Conservation (phyloP, 192 early-diverging fungal species). For the Backusella circina region DNA sequence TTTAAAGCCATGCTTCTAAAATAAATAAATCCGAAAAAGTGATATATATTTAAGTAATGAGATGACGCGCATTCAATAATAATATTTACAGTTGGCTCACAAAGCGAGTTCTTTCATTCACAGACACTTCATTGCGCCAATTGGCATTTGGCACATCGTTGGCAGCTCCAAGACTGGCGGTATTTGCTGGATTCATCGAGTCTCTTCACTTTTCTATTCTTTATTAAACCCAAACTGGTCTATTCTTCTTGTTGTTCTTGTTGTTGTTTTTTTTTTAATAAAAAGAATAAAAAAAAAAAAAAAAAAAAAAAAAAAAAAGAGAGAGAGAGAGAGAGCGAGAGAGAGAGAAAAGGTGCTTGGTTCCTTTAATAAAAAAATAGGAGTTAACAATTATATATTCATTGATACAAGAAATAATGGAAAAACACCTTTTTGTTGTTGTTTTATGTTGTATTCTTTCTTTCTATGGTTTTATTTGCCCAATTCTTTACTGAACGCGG, state of each 20-base stretch:
- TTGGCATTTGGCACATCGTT: conserved; percentile 8
- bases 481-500: background rate
- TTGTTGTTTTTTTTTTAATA: background rate
- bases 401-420: background rate
- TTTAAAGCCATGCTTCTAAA: conserved; percentile 23
- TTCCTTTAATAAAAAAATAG: background rate
- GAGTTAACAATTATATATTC: background rate
- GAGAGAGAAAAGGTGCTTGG: background rate
- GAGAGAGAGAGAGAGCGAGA: too few relatives aligned
- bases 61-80: background rate
- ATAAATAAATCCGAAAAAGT: background rate
- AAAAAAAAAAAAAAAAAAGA: background rate
- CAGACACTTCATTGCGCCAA: conserved; percentile 22
- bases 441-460: background rate
- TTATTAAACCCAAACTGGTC: background rate
- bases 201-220: background rate
- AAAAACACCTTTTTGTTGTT: background rate
- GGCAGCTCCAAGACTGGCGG: background rate
- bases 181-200: background rate
- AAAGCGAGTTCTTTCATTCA: conserved; percentile 14
- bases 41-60: too few relatives aligned
- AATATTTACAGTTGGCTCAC: conserved; percentile 22
- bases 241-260: background rate
- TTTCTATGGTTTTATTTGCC: background rate
- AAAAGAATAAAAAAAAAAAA: background rate